Evolutionary conservation across 352 stramenopile genomes (phyloP).

Genomic region (Pythium utonaiense): DNA sequence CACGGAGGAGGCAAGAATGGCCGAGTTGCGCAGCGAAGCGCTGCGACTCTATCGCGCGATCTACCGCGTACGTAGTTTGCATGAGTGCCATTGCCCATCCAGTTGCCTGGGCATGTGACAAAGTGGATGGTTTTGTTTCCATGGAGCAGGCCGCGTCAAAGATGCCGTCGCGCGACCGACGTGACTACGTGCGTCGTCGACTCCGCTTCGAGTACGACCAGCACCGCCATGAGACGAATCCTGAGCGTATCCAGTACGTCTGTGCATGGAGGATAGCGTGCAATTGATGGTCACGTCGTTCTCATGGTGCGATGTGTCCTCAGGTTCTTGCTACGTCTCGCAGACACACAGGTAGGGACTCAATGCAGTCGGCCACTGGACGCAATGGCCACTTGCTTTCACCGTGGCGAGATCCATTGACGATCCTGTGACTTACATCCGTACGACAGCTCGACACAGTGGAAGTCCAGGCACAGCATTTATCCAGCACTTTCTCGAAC

Average conservation of each 20-base stretch:
- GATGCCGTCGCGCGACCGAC: conserved; percentile 66
- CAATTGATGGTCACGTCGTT: background rate
- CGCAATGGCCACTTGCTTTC: too few species aligned
- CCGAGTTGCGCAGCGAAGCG: conserved; percentile 32
- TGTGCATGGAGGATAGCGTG: background rate
- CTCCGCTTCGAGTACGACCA: conserved; percentile 73
- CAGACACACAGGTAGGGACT: conserved; percentile 48
- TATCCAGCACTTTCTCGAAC: conserved; percentile 54
- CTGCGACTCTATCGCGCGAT: conserved; percentile 70
- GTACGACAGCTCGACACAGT: conserved; percentile 61
- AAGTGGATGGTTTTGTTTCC: background rate
- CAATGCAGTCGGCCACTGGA: conserved; percentile 19
- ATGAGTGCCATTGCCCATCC: background rate
- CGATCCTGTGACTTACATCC: background rate
- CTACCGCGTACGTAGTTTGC: conserved; percentile 45
- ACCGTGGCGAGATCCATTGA: background rate
- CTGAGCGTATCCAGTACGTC: conserved; percentile 48
- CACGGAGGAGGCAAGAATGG: background rate
- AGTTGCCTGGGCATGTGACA: background rate
- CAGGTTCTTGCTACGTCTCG: conserved; percentile 62
- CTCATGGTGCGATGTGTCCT: too few species aligned
- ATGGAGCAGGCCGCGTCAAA: conserved; percentile 45
- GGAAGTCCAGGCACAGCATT: conserved; percentile 62
- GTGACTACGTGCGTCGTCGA: conserved; percentile 59
- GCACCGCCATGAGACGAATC: conserved; percentile 43